Conservation (phyloP, 176 grass and related monocot genomes). For the Eremochloa ophiuroides region DNA sequence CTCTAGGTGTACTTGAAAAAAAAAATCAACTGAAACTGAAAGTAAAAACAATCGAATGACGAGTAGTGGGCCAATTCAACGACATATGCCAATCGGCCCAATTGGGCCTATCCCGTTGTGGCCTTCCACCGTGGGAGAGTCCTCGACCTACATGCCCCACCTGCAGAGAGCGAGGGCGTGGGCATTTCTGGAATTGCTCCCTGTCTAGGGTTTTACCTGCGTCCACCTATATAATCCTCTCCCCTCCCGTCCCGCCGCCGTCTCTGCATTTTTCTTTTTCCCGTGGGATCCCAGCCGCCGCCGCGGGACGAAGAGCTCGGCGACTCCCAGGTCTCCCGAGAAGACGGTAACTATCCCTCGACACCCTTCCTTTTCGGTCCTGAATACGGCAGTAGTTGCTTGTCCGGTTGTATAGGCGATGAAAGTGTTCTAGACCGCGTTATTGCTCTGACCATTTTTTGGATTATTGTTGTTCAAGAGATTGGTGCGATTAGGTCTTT, state of each 20-base stretch:
- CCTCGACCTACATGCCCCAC: not conserved
- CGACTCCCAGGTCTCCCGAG: not conserved
- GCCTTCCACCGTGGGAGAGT: not conserved
- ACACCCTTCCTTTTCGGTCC: too few relatives aligned
- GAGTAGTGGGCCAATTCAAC: too few relatives aligned
- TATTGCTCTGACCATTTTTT: not conserved
- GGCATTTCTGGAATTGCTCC: conserved; percentile 6
- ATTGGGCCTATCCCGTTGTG: not conserved
- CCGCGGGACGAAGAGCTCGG: not conserved
- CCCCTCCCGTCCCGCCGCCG: not conserved
- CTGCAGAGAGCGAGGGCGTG: not conserved
- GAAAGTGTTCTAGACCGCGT: not conserved
- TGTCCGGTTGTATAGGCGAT: not conserved
- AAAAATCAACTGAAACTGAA: too few relatives aligned
- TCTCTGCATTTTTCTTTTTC: not conserved
- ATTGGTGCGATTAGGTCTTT: not conserved
- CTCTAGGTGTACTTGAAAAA: too few relatives aligned
- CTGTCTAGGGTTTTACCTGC: conserved; percentile 23
- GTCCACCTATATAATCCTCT: not conserved
- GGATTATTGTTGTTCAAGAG: too few relatives aligned
- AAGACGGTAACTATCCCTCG: conserved; percentile 31
- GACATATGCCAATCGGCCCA: too few relatives aligned
- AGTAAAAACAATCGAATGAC: too few relatives aligned
- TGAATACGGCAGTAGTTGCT: not conserved
- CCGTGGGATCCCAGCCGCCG: conserved; percentile 13